Evolutionary conservation across 139 green algal species (phyloP).

Genomic region (Edaphochlamys debaryana): DNA sequence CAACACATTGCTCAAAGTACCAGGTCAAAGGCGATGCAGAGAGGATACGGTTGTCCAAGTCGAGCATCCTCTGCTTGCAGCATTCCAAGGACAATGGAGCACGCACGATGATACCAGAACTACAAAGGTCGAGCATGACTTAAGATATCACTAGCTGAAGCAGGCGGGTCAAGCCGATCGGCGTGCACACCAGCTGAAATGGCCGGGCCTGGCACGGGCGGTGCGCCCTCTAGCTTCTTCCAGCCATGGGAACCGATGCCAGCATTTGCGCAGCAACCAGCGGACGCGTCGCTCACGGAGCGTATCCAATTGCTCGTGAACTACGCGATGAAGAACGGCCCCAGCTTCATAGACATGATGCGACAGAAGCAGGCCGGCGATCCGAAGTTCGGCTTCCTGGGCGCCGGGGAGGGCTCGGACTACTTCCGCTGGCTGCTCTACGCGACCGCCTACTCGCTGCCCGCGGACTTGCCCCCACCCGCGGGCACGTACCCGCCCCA

Average conservation of each 20-base stretch:
- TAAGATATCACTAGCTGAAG: no score
- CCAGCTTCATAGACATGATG: constrained; percentile 64
- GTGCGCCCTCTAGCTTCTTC: constrained; percentile 29
- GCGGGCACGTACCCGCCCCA: not conserved
- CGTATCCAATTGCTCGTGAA: constrained; percentile 52
- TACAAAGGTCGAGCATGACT: no score
- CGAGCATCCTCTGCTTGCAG: no score
- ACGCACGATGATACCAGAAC: no score
- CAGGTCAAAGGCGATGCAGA: no score
- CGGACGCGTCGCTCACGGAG: constrained; percentile 35
- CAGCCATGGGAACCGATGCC: constrained; percentile 47
- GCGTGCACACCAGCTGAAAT: no score
- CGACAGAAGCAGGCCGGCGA: constrained; percentile 60
- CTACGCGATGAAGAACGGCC: constrained; percentile 53
- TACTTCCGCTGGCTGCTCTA: constrained; percentile 64
- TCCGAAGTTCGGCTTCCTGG: constrained; percentile 64
- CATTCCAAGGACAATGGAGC: no score
- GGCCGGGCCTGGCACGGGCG: no score
- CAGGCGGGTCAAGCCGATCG: no score
- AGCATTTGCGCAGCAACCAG: constrained; percentile 17
- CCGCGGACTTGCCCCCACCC: not conserved
- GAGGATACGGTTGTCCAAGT: no score
- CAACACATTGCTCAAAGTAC: no score
- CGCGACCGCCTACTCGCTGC: constrained; percentile 17
- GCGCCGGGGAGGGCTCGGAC: constrained; percentile 34